Base-by-base conservation (phyloP, 345 rosid species). In the Pseudoturritis turrita region DNA sequence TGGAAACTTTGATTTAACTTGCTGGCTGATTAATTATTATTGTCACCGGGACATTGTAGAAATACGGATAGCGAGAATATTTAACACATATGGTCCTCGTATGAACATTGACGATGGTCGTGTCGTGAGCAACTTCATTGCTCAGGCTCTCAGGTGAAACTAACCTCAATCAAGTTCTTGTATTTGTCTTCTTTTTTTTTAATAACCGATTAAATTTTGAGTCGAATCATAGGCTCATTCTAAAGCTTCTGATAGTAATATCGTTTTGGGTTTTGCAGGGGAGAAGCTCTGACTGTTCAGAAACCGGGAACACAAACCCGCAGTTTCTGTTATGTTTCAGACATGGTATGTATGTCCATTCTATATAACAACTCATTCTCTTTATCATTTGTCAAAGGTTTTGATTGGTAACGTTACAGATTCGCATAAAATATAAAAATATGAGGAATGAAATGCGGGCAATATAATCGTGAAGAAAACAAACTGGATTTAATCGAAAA, bases 91-190 rank as follows among this genome's bases (percentile, higher is more conserved):
- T 64, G 98, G 97, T 54, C 96, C 98, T 13, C 89, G 97, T 50
- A 94, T 94, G 98, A 91, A 91, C 71, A 93, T 90, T 9, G 94
- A 93, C 43, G 98, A 93, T 71, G 97, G 97, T 21, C 98, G 98
- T 73, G 98, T 90, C 13, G 98, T 93, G 73, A 93, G 98, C 77
- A 93, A 93, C 80, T 93, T 93, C 84, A 86, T 94, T 13, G 97
- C 98, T 75, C 98, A 94, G 74, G 97, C 98, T 75, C 62, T 89
- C 56, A 90, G 97, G 98, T 94, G 74, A 60, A 52, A 50, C 29
- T 54, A 29, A 37, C 31, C 22, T 43, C 7, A 54, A 10, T 22
- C 31, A 52, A 22, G 13, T 49, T 74, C 67, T 75, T 67, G 43
- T 41, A 41, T 51, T 2, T 57, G 7, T 28, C n/a, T 9, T 10